Conservation (phyloP, 2,329 filamentous ascomycete genomes). For the Phaeoacremonium minimum region DNA sequence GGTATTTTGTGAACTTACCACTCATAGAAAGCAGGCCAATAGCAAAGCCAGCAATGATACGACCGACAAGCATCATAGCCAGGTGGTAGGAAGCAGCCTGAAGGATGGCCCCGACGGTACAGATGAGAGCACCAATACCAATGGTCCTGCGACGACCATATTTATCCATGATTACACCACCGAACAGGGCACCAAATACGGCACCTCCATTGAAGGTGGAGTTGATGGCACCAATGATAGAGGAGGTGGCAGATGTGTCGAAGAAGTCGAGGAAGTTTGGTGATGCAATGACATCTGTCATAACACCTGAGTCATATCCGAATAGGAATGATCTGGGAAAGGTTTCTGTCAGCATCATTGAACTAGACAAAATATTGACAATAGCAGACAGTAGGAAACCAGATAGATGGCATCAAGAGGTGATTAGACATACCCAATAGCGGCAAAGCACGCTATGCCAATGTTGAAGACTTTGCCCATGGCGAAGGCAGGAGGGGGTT, state of each 20-base stretch:
- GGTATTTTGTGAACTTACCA: constrained; percentile 12
- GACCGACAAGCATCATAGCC: constrained; percentile 51
- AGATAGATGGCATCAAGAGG: constrained; percentile 2
- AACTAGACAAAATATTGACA: too few species aligned
- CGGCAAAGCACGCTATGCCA: constrained; percentile 31
- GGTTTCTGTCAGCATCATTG: neutral
- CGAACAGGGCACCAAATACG: constrained; percentile 47
- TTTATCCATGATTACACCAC: constrained; percentile 54
- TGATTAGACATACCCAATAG: constrained; percentile 26
- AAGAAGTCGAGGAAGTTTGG: constrained; percentile 55
- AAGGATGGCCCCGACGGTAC: constrained; percentile 52
- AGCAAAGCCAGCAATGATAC: constrained; percentile 54
- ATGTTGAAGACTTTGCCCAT: constrained; percentile 36
- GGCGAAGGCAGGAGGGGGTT: constrained; percentile 5
- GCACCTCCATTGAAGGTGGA: constrained; percentile 57
- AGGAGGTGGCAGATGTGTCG: constrained; percentile 41
- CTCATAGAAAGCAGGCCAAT: constrained; percentile 55
- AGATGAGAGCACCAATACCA: constrained; percentile 54
- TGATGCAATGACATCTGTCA: constrained; percentile 49
- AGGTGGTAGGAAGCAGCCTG: constrained; percentile 53
- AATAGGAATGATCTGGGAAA: constrained; percentile 34
- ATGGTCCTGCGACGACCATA: constrained; percentile 57
- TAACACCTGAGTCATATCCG: constrained; percentile 39
- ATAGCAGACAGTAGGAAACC: constrained; percentile 1
- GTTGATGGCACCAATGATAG: constrained; percentile 58